Base-by-base conservation (phyloP, 2,329 filamentous ascomycete genomes). In the Claviceps sp. region DNA sequence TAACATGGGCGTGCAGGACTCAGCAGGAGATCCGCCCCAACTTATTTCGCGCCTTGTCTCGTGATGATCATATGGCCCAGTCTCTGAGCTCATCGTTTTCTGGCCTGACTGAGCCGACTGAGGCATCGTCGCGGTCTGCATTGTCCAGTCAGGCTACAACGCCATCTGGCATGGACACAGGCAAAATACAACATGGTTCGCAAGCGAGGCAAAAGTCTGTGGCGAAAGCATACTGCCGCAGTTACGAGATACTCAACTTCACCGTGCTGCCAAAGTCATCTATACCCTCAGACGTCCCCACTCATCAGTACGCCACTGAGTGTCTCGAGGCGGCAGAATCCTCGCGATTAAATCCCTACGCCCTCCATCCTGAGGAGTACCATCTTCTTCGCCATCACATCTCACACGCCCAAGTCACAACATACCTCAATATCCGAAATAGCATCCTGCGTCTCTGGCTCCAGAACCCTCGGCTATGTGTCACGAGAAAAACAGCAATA, bases 401-500 rank as follows among this genome's bases (percentile, higher is more conserved):
- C 59, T 95, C 85, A 62, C 83, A 88, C 60, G 77, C 84, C 36
- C 93, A 98, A 67, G 88, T 96, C 58, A 96, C 91, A 2, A 87
- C 88, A 13, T 98, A 98, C 68, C 74, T 98, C 50, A 97, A 97
- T 65, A 93, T 98, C 55, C 80, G 93, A 59, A 98, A 98, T 66
- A 87, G 88, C 16, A 95, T 98, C 53, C 72, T 98, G 50, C 79
- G 93, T 51, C 70, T 97, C 42, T 98, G 93, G 93, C 78, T 86
- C 38, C 80, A 84, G 58, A 95, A 94, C 62, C 88, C 93, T 7
- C 80, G 90, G 63, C 80, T 89, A 43, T 81, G 82, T 55, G 86
- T 98, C 13, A 86, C 85, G 26, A 77, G 83, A 47, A 83, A 90
- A 64, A 88, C 96, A 67, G 93, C 93, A 6, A 79, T 91, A 45